These are phyloP conservation scores for Thelonectria rubi DNA, from an alignment of 2,329 filamentous ascomycete species.

Conservation along the genomic window DNA sequence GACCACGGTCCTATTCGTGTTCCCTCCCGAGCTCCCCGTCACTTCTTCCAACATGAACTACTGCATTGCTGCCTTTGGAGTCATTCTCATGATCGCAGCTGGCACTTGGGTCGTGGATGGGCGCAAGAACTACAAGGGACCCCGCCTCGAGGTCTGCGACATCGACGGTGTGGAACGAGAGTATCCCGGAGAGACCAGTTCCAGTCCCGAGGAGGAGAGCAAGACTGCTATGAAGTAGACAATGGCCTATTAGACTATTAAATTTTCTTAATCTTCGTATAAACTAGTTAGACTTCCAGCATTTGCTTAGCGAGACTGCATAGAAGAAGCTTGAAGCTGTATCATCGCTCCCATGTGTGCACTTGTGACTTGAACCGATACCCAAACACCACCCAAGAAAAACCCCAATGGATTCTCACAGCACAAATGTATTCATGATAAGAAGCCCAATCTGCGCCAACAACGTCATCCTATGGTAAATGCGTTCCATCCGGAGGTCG, in stretches of 20 bases:
- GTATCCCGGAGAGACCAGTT: slow-evolving; percentile 8
- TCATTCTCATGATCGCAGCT: slow-evolving; percentile 56
- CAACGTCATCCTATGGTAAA: neutral
- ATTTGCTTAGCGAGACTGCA: slow-evolving; percentile 6
- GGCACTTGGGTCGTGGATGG: slow-evolving; percentile 59
- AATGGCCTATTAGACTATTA: neutral
- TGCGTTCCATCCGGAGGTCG: neutral
- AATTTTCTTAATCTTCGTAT: neutral
- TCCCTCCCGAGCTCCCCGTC: slow-evolving; percentile 73
- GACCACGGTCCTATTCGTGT: slow-evolving; percentile 80
- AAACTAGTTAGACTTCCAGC: slow-evolving; percentile 6
- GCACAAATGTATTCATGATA: neutral
- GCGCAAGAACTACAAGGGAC: slow-evolving; percentile 57
- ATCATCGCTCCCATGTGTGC: neutral
- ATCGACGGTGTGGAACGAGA: slow-evolving; percentile 19
- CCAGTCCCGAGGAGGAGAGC: slow-evolving; percentile 12
- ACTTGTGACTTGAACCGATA: neutral
- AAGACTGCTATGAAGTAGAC: slow-evolving; percentile 18
- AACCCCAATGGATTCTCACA: neutral
- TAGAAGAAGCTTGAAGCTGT: slow-evolving; percentile 8
- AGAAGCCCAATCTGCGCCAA: slow-evolving; percentile 1
- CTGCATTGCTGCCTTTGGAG: slow-evolving; percentile 57
- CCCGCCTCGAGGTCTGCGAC: slow-evolving; percentile 36
- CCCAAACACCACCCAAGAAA: neutral
- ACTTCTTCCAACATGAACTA: slow-evolving; percentile 75